Percentiles rank a stretch among this genome's conserved stretches.
Conservation (phyloP, 139 green algal genomes). For the Chlamydomonas urium region DNA sequence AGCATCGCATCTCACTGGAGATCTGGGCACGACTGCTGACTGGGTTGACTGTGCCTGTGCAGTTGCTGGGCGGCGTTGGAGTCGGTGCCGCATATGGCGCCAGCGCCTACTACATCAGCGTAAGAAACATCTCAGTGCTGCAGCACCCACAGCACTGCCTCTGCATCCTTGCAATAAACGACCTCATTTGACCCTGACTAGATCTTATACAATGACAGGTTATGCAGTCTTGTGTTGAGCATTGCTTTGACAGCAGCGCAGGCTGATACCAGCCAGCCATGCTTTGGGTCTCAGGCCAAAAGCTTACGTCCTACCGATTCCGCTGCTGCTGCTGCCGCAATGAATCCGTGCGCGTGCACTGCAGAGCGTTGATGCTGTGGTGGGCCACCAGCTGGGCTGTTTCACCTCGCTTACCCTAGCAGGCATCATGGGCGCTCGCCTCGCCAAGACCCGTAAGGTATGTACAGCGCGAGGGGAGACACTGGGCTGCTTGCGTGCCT, state of each 20-base stretch:
- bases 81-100: neutral
- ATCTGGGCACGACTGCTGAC: neutral
- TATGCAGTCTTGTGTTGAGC: too few relatives aligned
- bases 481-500: too few relatives aligned
- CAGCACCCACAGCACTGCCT: neutral
- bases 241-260: too few relatives aligned
- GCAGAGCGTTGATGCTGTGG: slow-evolving; percentile 6
- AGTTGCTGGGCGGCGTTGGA: neutral
- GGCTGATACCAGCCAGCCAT: neutral
- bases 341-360: neutral
- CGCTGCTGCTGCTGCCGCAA: neutral
- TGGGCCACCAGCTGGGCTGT: slow-evolving; percentile 13
- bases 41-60: neutral
- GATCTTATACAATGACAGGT: too few relatives aligned
- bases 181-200: neutral
- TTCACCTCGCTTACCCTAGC: neutral
- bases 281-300: neutral
- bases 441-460: slow-evolving; percentile 6
- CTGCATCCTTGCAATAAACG: neutral
- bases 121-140: neutral
- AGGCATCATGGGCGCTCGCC: neutral
- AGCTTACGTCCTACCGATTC: neutral
- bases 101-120: neutral
- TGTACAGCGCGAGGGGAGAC: too few relatives aligned
- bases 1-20: neutral